phyloP scores from a whole-genome alignment of 164 flowering plant species.

The Tetrastigma voinierianum region DNA sequence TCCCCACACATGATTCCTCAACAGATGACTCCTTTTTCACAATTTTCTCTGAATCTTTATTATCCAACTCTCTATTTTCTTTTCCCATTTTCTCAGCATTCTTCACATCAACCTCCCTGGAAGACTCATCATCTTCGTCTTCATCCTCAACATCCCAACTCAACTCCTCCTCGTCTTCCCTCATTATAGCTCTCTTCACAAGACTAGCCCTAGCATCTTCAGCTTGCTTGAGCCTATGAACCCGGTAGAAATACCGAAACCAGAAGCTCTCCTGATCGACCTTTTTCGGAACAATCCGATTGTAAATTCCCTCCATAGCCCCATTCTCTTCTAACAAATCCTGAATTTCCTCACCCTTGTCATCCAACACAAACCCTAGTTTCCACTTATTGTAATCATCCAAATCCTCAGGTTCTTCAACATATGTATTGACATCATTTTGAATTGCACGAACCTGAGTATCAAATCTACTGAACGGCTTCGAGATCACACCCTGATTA shows the following conservation, averaged over 20 bases:
- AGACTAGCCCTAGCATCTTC: slow-evolving; percentile 71
- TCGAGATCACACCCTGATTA: slow-evolving; percentile 19
- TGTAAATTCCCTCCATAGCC: slow-evolving; percentile 43
- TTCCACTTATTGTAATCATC: slow-evolving; percentile 66
- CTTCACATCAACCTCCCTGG: background rate
- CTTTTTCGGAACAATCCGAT: slow-evolving; percentile 56
- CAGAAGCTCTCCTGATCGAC: slow-evolving; percentile 69
- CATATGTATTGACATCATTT: slow-evolving; percentile 42
- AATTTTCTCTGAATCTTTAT: slow-evolving; percentile 1
- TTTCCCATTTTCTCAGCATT: background rate
- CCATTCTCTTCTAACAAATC: slow-evolving; percentile 50
- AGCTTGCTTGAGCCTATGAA: slow-evolving; percentile 60
- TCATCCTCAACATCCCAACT: slow-evolving; percentile 90
- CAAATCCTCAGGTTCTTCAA: slow-evolving; percentile 68
- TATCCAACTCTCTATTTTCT: slow-evolving; percentile 9
- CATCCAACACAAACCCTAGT: slow-evolving; percentile 56
- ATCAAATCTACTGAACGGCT: slow-evolving; percentile 45
- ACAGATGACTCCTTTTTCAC: slow-evolving; percentile 9
- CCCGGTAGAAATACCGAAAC: slow-evolving; percentile 67
- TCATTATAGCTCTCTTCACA: slow-evolving; percentile 65
- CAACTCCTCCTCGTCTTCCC: slow-evolving; percentile 73
- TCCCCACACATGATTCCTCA: slow-evolving; percentile 9
- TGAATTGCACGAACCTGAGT: slow-evolving; percentile 41
- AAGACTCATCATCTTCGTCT: slow-evolving; percentile 22
- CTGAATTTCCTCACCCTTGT: slow-evolving; percentile 55